Base-by-base conservation (phyloP, 495 filamentous ascomycete species). In the Hypomontagnella monticulosa region DNA sequence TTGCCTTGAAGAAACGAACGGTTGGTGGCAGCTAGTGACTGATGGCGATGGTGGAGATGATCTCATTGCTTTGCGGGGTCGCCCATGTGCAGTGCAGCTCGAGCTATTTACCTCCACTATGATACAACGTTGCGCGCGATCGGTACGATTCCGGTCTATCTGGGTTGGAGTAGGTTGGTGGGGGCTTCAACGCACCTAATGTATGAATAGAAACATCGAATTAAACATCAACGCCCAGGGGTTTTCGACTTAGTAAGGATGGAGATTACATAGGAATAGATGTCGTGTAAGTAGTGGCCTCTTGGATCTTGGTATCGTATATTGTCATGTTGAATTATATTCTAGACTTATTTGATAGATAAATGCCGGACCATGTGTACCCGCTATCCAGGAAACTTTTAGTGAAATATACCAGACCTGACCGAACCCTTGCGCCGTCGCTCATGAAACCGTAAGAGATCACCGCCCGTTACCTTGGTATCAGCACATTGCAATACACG, bases 21-120 rank as follows among this genome's bases (percentile, higher is more conserved):
- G 56, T 57, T 46, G 44, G 33, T 61, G 63, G 46, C 52, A 44
- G 20, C 8, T 38, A 27, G 19, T 12, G 4, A 40, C 14, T 49
- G 15, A 36, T 42, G 44, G 37, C 14, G 46, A 20, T 19, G 27
- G 57, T 46, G 63, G 32, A 46, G 51, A 16, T 61, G 58, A 67
- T 62, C 65, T 63, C 58, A 67, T 67, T 33, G 23, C 11, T 14
- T 41, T 63, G 65, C 58, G 64, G 64, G 64, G 64, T 61, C 23
- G 30, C 36, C 34, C 14, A 43, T 38, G 43, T 36, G 32, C 23
- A 27, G 43, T 36, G 32, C 23, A 27, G 23, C 23, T 27, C 23
- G 50, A 33, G 15, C 0, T 19, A 12, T 44, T 18, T 15, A 32
- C 38, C 52, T 56, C 52, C 52, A 56, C 52, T 50, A 48, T 30